These are phyloP conservation scores for Metarhizium brunneum DNA, from an alignment of 2,329 filamentous ascomycete species.

Conservation along the genomic window DNA sequence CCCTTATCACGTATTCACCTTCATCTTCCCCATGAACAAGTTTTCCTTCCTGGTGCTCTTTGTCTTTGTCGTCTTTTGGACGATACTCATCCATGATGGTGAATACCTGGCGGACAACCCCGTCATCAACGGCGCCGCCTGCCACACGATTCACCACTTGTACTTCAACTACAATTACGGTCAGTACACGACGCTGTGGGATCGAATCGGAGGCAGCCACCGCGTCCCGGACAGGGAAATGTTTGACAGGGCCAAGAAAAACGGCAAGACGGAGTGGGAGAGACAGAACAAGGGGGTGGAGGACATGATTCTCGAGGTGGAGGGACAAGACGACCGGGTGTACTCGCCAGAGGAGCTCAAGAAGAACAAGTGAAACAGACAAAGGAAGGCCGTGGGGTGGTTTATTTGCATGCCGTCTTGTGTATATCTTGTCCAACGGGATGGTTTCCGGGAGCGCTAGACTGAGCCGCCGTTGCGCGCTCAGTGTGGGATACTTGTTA, in stretches of 20 bases:
- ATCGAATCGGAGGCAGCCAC: constrained; percentile 80
- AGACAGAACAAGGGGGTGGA: constrained; percentile 70
- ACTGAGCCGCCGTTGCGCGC: too few species aligned
- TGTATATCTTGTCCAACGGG: background rate
- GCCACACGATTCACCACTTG: constrained; percentile 3
- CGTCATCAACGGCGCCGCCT: background rate
- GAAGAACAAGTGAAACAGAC: background rate
- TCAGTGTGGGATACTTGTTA: too few species aligned
- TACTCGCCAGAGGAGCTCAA: constrained; percentile 24
- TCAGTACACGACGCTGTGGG: constrained; percentile 68
- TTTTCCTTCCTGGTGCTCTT: constrained; percentile 19
- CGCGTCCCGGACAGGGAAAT: constrained; percentile 76
- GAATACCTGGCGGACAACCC: background rate
- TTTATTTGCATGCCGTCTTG: background rate
- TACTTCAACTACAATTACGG: constrained; percentile 4
- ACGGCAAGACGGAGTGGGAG: constrained; percentile 71
- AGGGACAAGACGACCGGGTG: constrained; percentile 42
- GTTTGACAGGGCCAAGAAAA: constrained; percentile 77
- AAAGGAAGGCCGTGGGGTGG: background rate
- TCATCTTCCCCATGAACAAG: constrained; percentile 3
- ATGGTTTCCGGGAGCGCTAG: too few species aligned
- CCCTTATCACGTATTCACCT: background rate
- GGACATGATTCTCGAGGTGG: constrained; percentile 62
- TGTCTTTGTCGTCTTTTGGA: constrained; percentile 33
- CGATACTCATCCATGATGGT: background rate